phyloP scores from a whole-genome alignment of 139 green algal species.

The Asterochloris sp. region DNA sequence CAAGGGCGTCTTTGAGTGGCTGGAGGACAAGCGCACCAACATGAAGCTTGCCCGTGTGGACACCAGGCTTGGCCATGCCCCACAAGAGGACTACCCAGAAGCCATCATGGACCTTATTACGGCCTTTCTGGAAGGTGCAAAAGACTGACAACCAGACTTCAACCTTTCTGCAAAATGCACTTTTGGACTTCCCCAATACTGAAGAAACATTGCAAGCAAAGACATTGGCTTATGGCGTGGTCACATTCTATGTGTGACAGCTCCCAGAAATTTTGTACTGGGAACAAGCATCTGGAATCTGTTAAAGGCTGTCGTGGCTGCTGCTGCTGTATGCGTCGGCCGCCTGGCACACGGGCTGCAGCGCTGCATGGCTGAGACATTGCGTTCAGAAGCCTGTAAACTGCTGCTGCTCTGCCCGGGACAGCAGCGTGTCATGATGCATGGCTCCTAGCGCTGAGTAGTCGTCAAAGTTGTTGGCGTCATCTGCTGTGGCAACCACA shows the following conservation, averaged over 20 bases:
- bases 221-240: too few relatives aligned
- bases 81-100: slow-evolving; percentile 62
- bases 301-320: too few relatives aligned
- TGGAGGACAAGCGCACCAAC: slow-evolving; percentile 56
- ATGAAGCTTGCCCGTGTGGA: slow-evolving; percentile 41
- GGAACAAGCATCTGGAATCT: too few relatives aligned
- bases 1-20: slow-evolving; percentile 38
- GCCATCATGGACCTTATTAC: slow-evolving; percentile 32
- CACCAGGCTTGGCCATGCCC: slow-evolving; percentile 52
- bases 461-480: slow-evolving; percentile 75
- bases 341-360: too few relatives aligned
- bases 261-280: too few relatives aligned
- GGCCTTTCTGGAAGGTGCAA: slow-evolving; percentile 33
- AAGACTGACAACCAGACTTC: neutral
- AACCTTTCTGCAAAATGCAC: too few relatives aligned
- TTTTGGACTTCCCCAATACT: too few relatives aligned
- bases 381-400: slow-evolving; percentile 55
- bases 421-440: slow-evolving; percentile 46
- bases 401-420: slow-evolving; percentile 44
- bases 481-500: slow-evolving; percentile 36
- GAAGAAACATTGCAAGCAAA: too few relatives aligned
- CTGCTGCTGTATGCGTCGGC: too few relatives aligned
- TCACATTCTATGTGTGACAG: too few relatives aligned
- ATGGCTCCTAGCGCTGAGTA: slow-evolving; percentile 51
- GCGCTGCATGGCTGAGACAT: neutral